These are phyloP conservation scores for Diaporthe caulivora DNA, from an alignment of 2,329 filamentous ascomycete genomes.

Conservation along the genomic window DNA sequence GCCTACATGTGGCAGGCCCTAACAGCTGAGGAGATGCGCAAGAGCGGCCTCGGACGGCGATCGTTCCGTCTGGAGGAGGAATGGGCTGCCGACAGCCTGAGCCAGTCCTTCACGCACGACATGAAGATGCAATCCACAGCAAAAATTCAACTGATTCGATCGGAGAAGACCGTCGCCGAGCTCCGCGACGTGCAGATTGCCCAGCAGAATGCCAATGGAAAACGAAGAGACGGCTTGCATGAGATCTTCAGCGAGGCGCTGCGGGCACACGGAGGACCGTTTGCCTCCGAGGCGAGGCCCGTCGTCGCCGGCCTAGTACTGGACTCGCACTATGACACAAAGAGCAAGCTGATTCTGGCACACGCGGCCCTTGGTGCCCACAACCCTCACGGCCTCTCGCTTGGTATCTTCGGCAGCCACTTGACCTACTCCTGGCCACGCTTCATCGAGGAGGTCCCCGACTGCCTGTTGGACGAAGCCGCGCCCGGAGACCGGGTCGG, in stretches of 20 bases:
- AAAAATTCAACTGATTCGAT: constrained; percentile 77
- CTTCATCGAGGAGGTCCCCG: constrained; percentile 1
- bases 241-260: constrained; percentile 55
- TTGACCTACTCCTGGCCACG: constrained; percentile 15
- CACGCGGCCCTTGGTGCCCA: constrained; percentile 62
- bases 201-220: constrained; percentile 71
- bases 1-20: constrained; percentile 84
- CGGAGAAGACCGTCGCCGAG: constrained; percentile 75
- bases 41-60: constrained; percentile 75
- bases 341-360: constrained; percentile 69
- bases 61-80: constrained; percentile 82
- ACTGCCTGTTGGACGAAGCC: constrained; percentile 34
- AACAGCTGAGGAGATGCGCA: constrained; percentile 80
- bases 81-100: constrained; percentile 77
- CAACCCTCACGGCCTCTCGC: background rate
- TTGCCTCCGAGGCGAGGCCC: constrained; percentile 57
- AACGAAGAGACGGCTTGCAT: constrained; percentile 67
- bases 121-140: constrained; percentile 53
- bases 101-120: constrained; percentile 45
- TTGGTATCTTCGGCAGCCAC: constrained; percentile 11
- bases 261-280: constrained; percentile 53
- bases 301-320: constrained; percentile 79
- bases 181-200: constrained; percentile 73
- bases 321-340: constrained; percentile 67
- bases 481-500: constrained; percentile 53